Percentiles rank a stretch among this genome's conserved stretches.
Evolutionary conservation across 257 asterid species (phyloP).

Genomic region (Agastache rugosa): DNA sequence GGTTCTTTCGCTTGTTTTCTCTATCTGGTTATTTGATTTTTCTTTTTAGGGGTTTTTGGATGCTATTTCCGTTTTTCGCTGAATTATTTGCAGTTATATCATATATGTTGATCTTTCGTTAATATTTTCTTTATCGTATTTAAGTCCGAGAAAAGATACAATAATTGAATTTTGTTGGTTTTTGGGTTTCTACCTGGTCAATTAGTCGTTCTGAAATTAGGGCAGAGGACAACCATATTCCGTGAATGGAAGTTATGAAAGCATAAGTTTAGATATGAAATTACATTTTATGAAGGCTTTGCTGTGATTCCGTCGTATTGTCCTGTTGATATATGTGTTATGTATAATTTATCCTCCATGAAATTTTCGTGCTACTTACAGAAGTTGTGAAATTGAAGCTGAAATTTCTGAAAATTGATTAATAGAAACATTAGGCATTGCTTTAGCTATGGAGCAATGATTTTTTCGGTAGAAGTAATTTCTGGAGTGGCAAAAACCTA

Average conservation of each 20-base stretch:
- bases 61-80: slow-evolving; percentile 8
- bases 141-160: neutral
- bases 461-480: neutral
- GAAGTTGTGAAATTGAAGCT: slow-evolving; percentile 21
- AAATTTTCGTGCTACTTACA: neutral
- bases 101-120: neutral
- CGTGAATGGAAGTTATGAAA: neutral
- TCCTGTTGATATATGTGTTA: slow-evolving; percentile 11
- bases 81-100: slow-evolving; percentile 11
- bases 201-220: slow-evolving; percentile 37
- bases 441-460: neutral
- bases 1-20: slow-evolving; percentile 34
- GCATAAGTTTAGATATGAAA: neutral
- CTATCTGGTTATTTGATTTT: neutral
- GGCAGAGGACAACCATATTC: slow-evolving; percentile 23
- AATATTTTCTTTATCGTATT: neutral
- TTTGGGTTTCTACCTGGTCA: neutral
- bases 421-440: slow-evolving; percentile 5
- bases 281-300: neutral
- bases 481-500: neutral
- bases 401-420: neutral
- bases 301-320: slow-evolving; percentile 10
- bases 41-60: neutral
- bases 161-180: neutral
- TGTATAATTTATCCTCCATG: slow-evolving; percentile 4